Base-by-base conservation (phyloP, 2,329 filamentous ascomycete species). In the Cladosporium sp. region DNA sequence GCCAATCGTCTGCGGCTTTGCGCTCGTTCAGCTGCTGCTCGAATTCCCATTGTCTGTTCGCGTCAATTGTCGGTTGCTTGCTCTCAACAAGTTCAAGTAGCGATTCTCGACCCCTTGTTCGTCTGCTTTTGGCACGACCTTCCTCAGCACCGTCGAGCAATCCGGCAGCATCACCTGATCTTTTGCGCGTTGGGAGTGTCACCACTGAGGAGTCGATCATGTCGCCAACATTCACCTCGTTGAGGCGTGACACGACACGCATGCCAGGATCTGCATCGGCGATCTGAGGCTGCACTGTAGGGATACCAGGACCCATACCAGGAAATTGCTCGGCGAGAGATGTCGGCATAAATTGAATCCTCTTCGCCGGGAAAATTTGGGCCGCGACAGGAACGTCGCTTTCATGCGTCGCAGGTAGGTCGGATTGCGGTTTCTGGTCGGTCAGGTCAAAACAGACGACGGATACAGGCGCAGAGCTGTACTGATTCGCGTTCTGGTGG, bases 91-190 rank as follows among this genome's bases (percentile, higher is more conserved):
- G 76, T 34, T 81, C 81, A 13, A 77, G 68, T 58, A 83, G 79
- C 10, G 84, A 85, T 68, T 88, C 86, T 67, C 87, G 82, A 32
- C 86, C 85, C 61, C 86, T 83, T 21, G 87, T 83, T 39, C 87
- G 82, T 71, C 87, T 86, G 73, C 86, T 88, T 70, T 86, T 86
- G 14, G 79, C 78, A 57, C 87, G 81, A 23, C 83, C 82, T 58
- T 84, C 84, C 67, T 89, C 86, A 14, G 78, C 78, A 14, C 80
- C 81, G 60, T 89, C 87, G 2, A 86, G 82, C 30, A 88, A 79
- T 11, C 84, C 85, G 58, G 86, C 84, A 23, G 84, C 85, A 60
- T 87, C 84, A 16, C 84, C 85, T 2, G 86, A 88, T 65, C 87
- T 80, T 74, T 89, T 89, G 23, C 87, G 81, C 25, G 81, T 81